Percentiles rank a stretch among this genome's conserved stretches.
These are phyloP conservation scores for Hyparrhenia diplandra DNA, from an alignment of 176 grass and related monocot genomes.

Conservation along the genomic window DNA sequence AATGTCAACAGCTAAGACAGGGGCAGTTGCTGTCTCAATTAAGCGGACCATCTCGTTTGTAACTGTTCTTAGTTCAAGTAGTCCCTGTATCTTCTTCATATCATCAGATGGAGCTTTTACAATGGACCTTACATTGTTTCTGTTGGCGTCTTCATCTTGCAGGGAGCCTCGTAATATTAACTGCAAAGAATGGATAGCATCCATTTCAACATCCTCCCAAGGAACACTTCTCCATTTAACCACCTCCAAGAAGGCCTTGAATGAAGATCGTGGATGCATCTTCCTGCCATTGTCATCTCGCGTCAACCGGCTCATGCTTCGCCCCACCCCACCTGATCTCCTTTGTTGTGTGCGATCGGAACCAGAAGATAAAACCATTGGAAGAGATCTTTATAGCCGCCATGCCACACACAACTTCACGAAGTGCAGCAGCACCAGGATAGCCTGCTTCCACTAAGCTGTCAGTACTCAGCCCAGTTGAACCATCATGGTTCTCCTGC, in stretches of 20 bases:
- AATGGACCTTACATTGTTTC: slow-evolving; percentile 55
- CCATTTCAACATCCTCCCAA: slow-evolving; percentile 99
- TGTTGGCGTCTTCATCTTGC: slow-evolving; percentile 61
- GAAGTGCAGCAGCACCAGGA: slow-evolving; percentile 59
- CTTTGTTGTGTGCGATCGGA: slow-evolving; percentile 80
- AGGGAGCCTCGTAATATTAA: slow-evolving; percentile 79
- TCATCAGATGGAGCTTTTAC: slow-evolving; percentile 70
- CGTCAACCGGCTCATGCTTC: slow-evolving; percentile 60
- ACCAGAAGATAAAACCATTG: slow-evolving; percentile 94
- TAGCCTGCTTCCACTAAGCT: slow-evolving; percentile 89
- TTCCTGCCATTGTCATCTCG: slow-evolving; percentile 56
- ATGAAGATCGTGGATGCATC: slow-evolving; percentile 94
- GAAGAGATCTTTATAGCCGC: slow-evolving; percentile 86
- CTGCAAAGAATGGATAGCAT: slow-evolving; percentile 97
- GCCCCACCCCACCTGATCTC: slow-evolving; percentile 97
- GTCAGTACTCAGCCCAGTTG: slow-evolving; percentile 84
- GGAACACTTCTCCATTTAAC: slow-evolving; percentile 92
- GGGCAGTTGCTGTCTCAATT: slow-evolving; percentile 86
- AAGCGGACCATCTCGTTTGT: slow-evolving; percentile 92
- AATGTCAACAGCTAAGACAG: slow-evolving; percentile 85
- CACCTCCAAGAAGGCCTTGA: slow-evolving; percentile 95
- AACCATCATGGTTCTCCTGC: slow-evolving; percentile 76
- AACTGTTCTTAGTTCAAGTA: slow-evolving; percentile 77
- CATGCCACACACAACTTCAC: slow-evolving; percentile 87
- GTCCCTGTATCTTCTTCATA: slow-evolving; percentile 60